Evolutionary conservation across 2,329 filamentous ascomycete species (phyloP), one percentile per base, ranked within the genome.

Genomic region (Phaeomoniella chlamydospora): DNA sequence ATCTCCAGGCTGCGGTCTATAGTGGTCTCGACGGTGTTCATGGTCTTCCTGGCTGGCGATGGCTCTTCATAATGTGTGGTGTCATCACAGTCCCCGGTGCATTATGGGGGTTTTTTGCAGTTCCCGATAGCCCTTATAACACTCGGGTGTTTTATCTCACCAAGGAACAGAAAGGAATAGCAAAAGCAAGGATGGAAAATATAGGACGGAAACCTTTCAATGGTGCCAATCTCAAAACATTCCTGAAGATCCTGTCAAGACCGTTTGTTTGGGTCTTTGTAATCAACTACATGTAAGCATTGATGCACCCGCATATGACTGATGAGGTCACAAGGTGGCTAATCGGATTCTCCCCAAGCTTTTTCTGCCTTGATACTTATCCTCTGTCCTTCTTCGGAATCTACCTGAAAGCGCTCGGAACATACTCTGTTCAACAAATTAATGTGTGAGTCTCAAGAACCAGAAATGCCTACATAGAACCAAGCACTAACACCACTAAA

Each of bases 1-100:
- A 55, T 32, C 49, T 58, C 15, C 53, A 56, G 42, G 52, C 51
- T 0, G 55, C 50, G 3, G 54, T 57, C 30, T 49, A 55, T 38
- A 46, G 9, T 49, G 50, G 5, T 3, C 11, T 44, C 12, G 18
- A 44, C 17, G 38, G 38, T 14, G 15, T 19, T 11, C 29, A 15
- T 32, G 45, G 46, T 10, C 41, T 53, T n/a, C 37, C 43, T 15
- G 49, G 51, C 5, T 55, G 53, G 53, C 43, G 40, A 15, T 45
- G 43, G 43, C 36, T 45, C 3, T 45, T 44, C 37, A 44, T 45
- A 14, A 32, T 45, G 3, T 40, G 42, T 39, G 43, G 43, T 26
- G 42, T 41, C 16, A 37, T 37, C 34, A 16, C 35, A 2, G 10
- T 37, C 26, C 29, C 36, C 15, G 22, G n/a, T 14, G 13, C 36